Percentiles rank a stretch among this genome's conserved stretches.
Evolutionary conservation across 768 basidiomycete genomes (phyloP).

Genomic region (Boletus coccyginus): DNA sequence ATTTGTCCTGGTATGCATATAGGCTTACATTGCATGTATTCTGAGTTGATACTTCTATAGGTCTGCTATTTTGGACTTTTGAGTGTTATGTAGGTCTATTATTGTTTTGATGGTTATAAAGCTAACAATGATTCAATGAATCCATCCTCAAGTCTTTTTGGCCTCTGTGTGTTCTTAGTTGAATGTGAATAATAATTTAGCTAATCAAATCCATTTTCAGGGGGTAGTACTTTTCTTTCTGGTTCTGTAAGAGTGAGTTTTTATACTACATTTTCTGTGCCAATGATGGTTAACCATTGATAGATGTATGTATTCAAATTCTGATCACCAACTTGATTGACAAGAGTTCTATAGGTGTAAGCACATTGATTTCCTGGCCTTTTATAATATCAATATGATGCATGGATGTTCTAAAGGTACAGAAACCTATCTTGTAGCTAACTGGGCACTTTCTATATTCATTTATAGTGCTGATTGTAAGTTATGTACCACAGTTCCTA

Average conservation of each 20-base stretch:
- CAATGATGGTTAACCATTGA: neutral
- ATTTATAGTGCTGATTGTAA: neutral
- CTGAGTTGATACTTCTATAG: too few species aligned
- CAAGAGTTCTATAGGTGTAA: neutral
- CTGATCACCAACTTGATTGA: neutral
- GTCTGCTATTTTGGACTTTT: too few species aligned
- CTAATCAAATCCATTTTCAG: neutral
- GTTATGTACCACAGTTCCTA: neutral
- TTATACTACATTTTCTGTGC: neutral
- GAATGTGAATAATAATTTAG: neutral
- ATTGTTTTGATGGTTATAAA: neutral
- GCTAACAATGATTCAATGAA: neutral
- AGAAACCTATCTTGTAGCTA: fast-evolving
- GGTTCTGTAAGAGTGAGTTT: neutral
- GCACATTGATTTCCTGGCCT: neutral
- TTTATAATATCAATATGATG: too few species aligned
- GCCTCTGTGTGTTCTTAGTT: neutral
- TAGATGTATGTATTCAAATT: neutral
- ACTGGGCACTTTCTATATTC: neutral
- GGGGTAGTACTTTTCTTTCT: neutral
- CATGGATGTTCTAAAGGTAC: neutral
- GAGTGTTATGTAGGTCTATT: too few species aligned
- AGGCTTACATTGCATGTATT: too few species aligned
- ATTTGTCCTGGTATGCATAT: too few species aligned
- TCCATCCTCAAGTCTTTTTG: neutral